Evolutionary conservation across 225 moss, liverwort and hornwort genomes (phyloP), one percentile per base, ranked within the genome.

Genomic region (Polytrichum commune): DNA sequence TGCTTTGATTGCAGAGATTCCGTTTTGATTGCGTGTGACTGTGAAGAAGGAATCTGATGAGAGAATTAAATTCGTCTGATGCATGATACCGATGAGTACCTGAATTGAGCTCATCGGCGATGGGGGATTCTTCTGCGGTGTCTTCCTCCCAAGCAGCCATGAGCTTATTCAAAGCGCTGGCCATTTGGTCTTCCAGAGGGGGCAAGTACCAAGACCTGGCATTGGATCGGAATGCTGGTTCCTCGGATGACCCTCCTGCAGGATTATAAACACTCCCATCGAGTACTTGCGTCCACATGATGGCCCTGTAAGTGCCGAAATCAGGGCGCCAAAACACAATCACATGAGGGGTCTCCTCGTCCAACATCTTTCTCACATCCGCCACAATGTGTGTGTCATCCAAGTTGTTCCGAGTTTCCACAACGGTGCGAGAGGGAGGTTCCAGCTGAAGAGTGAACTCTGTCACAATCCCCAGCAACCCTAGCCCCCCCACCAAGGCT

Each of bases 261-360:
- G 13, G 13, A 46, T 46, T 46, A 3, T 46, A 46, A 46, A 13
- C 46, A 46, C 46, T 46, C 3, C 65, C 77, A 8, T 23, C 28
- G 13, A 57, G 24, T 24, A 88, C 73, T 60, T 76, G 85, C 66
- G 67, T 84, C 68, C 33, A 86, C 64, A 63, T 54, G n/a, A 69
- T 1, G 29, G 76, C 56, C 73, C 78, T 80, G 19, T 81, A 91
- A 25, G 5, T 66, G 20, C 76, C 76, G 24, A 81, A 80, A 54
- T 91, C 91, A 7, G 89, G 91, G 57, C 80, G 69, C 91, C 91
- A 91, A 27, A 30, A 73, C 33, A 55, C 75, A 29, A 86, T 70
- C 0, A 86, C 60, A 68, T 91, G 75, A 30, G 89, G 89, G 0
- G 89, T 84, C 62, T 84, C 76, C 1, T 35, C 24, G 23, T 79